Evolutionary conservation across 768 basidiomycete genomes (phyloP).

Genomic region (Mycena indigotica): DNA sequence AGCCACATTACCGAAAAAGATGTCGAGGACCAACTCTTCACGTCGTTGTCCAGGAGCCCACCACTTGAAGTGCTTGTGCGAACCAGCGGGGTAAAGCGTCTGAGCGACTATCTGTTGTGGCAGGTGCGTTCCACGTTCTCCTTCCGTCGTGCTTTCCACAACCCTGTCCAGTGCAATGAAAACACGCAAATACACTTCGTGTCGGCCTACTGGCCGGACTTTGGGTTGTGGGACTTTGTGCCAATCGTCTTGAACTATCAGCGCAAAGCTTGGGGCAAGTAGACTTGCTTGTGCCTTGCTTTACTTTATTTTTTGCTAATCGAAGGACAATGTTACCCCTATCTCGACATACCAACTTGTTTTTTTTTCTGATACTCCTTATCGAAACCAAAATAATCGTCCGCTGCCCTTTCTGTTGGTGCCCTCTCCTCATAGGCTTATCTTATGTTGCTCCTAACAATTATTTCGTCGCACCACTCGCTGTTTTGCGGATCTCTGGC

Average conservation of each 20-base stretch:
- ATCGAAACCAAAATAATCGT: too few relatives aligned
- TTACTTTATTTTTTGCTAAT: too few relatives aligned
- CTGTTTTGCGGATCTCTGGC: constrained; percentile 45
- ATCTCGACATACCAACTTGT: too few relatives aligned
- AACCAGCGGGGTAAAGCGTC: constrained; percentile 85
- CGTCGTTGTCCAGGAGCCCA: constrained; percentile 63
- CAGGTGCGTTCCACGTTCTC: constrained; percentile 63
- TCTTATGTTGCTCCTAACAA: too few relatives aligned
- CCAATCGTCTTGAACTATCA: constrained; percentile 91
- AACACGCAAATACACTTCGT: constrained; percentile 87
- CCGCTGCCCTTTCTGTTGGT: too few relatives aligned
- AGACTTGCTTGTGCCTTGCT: too few relatives aligned
- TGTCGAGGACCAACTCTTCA: constrained; percentile 69
- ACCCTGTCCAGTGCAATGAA: constrained; percentile 65
- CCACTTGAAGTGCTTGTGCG: constrained; percentile 89
- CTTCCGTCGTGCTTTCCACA: neutral
- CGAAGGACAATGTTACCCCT: too few relatives aligned
- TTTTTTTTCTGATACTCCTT: too few relatives aligned
- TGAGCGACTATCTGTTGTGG: constrained; percentile 94
- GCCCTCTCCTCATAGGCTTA: too few relatives aligned
- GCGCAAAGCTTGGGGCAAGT: constrained; percentile 61
- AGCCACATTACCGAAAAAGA: constrained; percentile 60
- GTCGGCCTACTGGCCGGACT: constrained; percentile 89
- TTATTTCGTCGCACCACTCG: constrained; percentile 34
- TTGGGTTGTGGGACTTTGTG: constrained; percentile 82